Base-by-base conservation (phyloP, 148 eudicot genomes). In the Diospyros lotus region DNA sequence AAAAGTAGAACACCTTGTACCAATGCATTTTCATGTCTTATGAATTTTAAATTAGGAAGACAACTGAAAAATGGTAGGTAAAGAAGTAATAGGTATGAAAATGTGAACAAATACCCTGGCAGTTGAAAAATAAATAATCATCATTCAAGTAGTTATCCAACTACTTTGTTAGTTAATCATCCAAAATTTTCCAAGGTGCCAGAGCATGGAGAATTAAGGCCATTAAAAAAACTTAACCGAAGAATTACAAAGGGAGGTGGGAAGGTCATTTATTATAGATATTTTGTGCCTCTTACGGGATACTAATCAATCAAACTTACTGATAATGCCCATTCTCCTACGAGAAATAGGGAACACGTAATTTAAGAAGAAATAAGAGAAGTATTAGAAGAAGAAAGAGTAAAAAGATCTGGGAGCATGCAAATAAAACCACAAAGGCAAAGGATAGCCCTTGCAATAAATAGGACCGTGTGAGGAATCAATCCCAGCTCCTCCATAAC, bases 401-500 rank as follows among this genome's bases (percentile, higher is more conserved):
- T 46, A 39, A 41, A 71, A 42, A 15, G 12, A 71, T 17, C 9
- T 48, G 17, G 42, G 41, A 73, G 44, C 14, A 48, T 2, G 28
- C 28, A 28, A 48, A 59, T 50, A 0, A 39, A 54, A 64, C 48
- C 58, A 28, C 18, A 58, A 42, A 42, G 44, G 61, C 18, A 64
- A 82, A 87, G 90, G 88, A 87, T 87, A 87, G 84, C 93, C 99
- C 99, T 91, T 95, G 85, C 99, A 95, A 79, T 93, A 95, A 7
- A 91, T 81, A 68, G 89, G 89, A 65, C 89, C 99, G 17, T 98
- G 69, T 95, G 91, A 58, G 99, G 98, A 77, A 97, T 98, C 45
- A 93, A 75, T 46, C 90, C 94, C 52, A 93, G 87, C 69, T 92
- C 98, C 64, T 92, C 98, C 97, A 93, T 93, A 71, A 89, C 99